phyloP scores from a whole-genome alignment of 768 basidiomycete genomes.

The Pholiota molesta region DNA sequence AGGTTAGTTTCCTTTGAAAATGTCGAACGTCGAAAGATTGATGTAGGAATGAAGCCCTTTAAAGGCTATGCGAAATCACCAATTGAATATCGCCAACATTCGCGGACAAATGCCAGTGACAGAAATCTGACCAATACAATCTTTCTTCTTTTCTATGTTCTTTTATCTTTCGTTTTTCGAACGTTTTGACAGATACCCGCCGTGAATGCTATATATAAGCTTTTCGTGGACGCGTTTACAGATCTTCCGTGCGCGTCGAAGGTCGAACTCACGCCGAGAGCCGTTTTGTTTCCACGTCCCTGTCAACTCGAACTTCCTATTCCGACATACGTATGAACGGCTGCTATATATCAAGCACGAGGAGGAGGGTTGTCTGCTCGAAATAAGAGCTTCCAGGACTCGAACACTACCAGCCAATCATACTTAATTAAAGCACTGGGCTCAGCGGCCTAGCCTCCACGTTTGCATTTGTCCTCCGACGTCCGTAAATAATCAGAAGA shows the following conservation, averaged over 20 bases:
- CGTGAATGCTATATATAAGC: not conserved
- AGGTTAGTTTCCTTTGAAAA: not conserved
- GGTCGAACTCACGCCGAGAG: not conserved
- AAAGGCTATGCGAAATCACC: not conserved
- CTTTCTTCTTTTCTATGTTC: not conserved
- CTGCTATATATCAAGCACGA: not conserved
- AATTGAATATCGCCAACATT: not conserved
- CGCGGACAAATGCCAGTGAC: not conserved
- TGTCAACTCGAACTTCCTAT: not conserved
- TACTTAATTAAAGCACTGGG: not conserved
- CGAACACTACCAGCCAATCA: not conserved
- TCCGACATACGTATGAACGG: not conserved
- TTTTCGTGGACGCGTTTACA: not conserved
- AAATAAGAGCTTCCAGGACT: not conserved
- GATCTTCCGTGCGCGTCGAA: not conserved
- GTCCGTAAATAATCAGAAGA: not conserved
- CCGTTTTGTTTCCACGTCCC: slow-evolving; percentile 1
- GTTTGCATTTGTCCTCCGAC: not conserved
- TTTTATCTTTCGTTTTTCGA: not conserved
- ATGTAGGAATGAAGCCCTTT: not conserved
- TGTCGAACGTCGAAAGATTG: not conserved
- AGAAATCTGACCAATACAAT: not conserved
- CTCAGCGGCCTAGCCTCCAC: no score
- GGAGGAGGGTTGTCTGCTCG: not conserved
- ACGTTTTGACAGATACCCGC: not conserved